Percentiles rank a stretch among this genome's conserved stretches.
Evolutionary conservation across 2,329 filamentous ascomycete species (phyloP).

Genomic region (Fusarium decemcellulare): DNA sequence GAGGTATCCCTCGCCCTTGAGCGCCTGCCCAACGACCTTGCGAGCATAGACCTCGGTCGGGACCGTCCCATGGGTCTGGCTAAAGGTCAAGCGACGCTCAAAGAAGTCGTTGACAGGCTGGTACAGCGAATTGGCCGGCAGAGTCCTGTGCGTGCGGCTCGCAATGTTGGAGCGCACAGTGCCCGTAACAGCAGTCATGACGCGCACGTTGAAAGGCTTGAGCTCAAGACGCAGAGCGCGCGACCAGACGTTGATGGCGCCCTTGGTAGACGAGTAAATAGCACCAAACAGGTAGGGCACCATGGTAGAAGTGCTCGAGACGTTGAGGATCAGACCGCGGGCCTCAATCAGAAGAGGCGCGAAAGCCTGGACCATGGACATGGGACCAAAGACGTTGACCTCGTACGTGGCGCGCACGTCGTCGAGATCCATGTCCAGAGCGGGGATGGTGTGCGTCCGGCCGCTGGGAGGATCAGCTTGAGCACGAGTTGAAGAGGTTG

Average conservation of each 20-base stretch:
- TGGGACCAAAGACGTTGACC: slow-evolving; percentile 70
- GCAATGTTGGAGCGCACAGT: slow-evolving; percentile 67
- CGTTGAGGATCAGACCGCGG: slow-evolving; percentile 68
- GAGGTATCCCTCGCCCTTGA: slow-evolving; percentile 56
- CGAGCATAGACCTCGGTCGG: slow-evolving; percentile 60
- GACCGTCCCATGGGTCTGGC: slow-evolving; percentile 63
- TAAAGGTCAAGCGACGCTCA: slow-evolving; percentile 61
- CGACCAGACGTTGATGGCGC: slow-evolving; percentile 66
- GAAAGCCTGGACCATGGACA: slow-evolving; percentile 69
- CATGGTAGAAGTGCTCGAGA: slow-evolving; percentile 66
- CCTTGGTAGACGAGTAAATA: slow-evolving; percentile 70
- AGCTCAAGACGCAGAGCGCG: slow-evolving; percentile 68
- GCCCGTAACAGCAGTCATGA: slow-evolving; percentile 70
- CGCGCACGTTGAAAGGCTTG: slow-evolving; percentile 67
- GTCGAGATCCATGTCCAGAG: slow-evolving; percentile 65
- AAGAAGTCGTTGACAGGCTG: slow-evolving; percentile 61
- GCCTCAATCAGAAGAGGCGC: slow-evolving; percentile 63
- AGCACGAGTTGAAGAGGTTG: neutral
- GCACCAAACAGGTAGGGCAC: slow-evolving; percentile 68
- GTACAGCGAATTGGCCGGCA: slow-evolving; percentile 65
- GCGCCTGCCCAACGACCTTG: slow-evolving; percentile 58
- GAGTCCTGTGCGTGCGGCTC: slow-evolving; percentile 54
- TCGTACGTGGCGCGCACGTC: slow-evolving; percentile 69
- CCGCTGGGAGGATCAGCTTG: slow-evolving; percentile 54
- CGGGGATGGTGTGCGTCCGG: slow-evolving; percentile 65